Conservation (phyloP, 805 yeast species). For the Sporopachydermia quercuum region DNA sequence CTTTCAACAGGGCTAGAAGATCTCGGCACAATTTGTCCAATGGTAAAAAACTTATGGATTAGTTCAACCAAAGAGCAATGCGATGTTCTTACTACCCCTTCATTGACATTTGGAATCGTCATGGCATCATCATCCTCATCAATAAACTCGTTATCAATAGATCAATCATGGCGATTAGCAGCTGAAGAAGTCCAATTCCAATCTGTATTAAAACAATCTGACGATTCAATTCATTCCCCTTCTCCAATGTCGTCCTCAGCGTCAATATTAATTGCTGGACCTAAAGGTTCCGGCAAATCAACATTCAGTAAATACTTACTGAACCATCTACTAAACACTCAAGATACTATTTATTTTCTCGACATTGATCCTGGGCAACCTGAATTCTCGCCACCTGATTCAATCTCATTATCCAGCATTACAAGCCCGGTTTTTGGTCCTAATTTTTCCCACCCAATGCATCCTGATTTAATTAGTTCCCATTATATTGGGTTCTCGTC, state of each 20-base stretch:
- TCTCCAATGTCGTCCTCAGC: neutral
- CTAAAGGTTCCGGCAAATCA: conserved; percentile 75
- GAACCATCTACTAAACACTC: conserved; percentile 27
- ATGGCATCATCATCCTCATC: neutral
- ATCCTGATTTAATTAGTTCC: conserved; percentile 14
- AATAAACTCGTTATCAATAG: neutral
- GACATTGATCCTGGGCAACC: conserved; percentile 90
- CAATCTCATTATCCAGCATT: conserved; percentile 38
- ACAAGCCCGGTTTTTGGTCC: conserved; percentile 24
- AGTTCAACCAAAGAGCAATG: neutral
- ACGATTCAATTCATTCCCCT: neutral
- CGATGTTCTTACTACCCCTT: neutral
- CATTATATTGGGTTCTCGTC: conserved; percentile 48
- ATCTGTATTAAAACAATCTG: neutral
- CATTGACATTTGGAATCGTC: neutral
- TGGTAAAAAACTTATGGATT: neutral
- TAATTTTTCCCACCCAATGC: conserved; percentile 19
- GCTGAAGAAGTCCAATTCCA: neutral
- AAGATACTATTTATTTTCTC: conserved; percentile 29
- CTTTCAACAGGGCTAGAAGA: conserved; percentile 2
- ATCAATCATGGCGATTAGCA: neutral
- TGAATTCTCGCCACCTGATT: conserved; percentile 59
- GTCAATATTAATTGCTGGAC: conserved; percentile 34
- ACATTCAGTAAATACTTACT: conserved; percentile 42
- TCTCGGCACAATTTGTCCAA: conserved; percentile 1